Conservation (phyloP, 805 yeast genomes). For the Metschnikowia cubensis region DNA sequence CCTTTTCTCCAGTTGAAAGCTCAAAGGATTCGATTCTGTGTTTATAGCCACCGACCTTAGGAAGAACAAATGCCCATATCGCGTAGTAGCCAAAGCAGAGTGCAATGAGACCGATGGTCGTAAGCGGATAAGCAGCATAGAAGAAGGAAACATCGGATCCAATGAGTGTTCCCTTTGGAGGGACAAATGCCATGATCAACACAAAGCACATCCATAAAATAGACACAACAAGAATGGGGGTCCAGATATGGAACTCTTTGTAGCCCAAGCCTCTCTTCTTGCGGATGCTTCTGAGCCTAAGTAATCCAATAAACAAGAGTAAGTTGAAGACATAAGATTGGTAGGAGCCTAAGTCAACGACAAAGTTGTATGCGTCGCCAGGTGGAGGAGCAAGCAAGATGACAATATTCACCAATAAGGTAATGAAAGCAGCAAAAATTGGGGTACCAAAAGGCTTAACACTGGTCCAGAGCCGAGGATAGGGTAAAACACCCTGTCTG, state of each 20-base stretch:
- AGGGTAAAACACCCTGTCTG: constrained; percentile 32
- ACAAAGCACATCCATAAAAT: constrained; percentile 34
- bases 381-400: constrained; percentile 32
- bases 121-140: constrained; percentile 40
- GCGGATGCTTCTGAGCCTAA: constrained; percentile 28
- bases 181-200: constrained; percentile 41
- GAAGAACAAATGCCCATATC: constrained; percentile 35
- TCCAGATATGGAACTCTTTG: constrained; percentile 16
- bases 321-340: constrained; percentile 26
- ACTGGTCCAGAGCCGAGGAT: constrained; percentile 25
- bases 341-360: constrained; percentile 30
- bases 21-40: constrained; percentile 28
- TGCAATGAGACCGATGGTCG: constrained; percentile 31
- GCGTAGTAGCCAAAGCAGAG: constrained; percentile 32
- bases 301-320: constrained; percentile 25
- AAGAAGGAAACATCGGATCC: constrained; percentile 43
- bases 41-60: constrained; percentile 27
- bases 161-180: constrained; percentile 36
- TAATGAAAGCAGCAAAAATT: constrained; percentile 22
- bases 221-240: constrained; percentile 29
- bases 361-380: constrained; percentile 32
- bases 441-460: constrained; percentile 33
- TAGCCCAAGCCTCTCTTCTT: constrained; percentile 19
- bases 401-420: constrained; percentile 24
- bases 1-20: constrained; percentile 36